Percentiles rank a stretch among this genome's conserved stretches.
These are phyloP conservation scores for Sequoia sempervirens DNA, from an alignment of 75 land plant species.

Conservation along the genomic window DNA sequence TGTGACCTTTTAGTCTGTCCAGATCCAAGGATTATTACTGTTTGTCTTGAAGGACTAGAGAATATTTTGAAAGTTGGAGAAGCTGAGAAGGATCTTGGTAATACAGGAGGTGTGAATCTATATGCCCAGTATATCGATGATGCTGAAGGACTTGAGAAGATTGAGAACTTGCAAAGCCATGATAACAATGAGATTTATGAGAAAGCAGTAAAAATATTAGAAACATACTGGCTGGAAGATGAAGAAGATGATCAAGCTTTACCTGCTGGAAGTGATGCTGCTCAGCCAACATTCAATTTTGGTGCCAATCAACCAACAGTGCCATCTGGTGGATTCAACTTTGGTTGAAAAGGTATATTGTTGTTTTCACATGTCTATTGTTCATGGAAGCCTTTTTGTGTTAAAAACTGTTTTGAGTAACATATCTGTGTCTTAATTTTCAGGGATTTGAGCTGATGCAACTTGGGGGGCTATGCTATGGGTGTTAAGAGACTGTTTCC, in stretches of 20 bases:
- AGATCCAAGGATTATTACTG: slow-evolving; percentile 68
- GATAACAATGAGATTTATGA: slow-evolving; percentile 82
- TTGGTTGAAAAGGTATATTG: slow-evolving; percentile 13
- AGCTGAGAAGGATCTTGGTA: slow-evolving; percentile 61
- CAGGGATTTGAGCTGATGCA: slow-evolving; percentile 3
- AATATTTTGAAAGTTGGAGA: slow-evolving; percentile 84
- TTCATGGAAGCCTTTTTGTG: not conserved
- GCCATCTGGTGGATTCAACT: slow-evolving; percentile 30
- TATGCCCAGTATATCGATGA: slow-evolving; percentile 79
- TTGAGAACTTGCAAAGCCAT: slow-evolving; percentile 71
- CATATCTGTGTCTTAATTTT: no score
- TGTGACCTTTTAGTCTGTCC: slow-evolving; percentile 76
- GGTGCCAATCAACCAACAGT: slow-evolving; percentile 13
- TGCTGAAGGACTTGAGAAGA: slow-evolving; percentile 80
- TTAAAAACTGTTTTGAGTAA: not conserved
- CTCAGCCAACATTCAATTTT: slow-evolving; percentile 33
- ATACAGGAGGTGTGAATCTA: slow-evolving; percentile 46
- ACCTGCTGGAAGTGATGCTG: slow-evolving; percentile 21
- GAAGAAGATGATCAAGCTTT: slow-evolving; percentile 52
- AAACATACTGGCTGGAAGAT: slow-evolving; percentile 75
- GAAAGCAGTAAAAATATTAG: slow-evolving; percentile 74
- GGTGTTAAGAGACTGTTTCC: not conserved
- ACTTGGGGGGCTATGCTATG: not conserved
- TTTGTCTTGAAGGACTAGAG: slow-evolving; percentile 76
- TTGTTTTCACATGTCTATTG: not conserved